A percentile compares a stretch with the other conserved stretches of the same genome.
These are phyloP conservation scores for Coniosporium apollinis DNA, from an alignment of 495 filamentous ascomycete genomes.

Conservation along the genomic window DNA sequence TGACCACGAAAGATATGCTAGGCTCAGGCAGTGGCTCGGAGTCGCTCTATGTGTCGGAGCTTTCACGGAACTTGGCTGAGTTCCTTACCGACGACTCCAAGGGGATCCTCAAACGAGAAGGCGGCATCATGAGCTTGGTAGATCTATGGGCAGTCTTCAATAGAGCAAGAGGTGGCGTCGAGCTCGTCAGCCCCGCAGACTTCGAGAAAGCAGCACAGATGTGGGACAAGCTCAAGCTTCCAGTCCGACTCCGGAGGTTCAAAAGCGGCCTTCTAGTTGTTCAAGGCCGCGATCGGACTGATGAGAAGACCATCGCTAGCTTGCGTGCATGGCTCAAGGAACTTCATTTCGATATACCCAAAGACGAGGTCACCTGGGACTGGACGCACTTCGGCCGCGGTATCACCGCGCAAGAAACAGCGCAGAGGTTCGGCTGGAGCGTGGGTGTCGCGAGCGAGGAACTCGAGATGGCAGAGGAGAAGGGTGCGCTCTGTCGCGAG, in stretches of 20 bases:
- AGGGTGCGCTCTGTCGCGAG: conserved; percentile 24
- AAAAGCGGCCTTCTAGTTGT: conserved; percentile 86
- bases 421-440: conserved; percentile 91
- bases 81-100: conserved; percentile 81
- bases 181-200: conserved; percentile 80
- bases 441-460: conserved; percentile 95
- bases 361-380: conserved; percentile 50
- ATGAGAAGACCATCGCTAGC: conserved; percentile 70
- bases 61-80: conserved; percentile 80
- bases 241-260: conserved; percentile 73
- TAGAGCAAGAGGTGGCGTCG: conserved; percentile 83
- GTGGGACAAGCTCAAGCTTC: conserved; percentile 79
- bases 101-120: conserved; percentile 65
- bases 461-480: conserved; percentile 63
- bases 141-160: conserved; percentile 98
- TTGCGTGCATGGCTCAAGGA: conserved; percentile 64
- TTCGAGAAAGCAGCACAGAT: conserved; percentile 76
- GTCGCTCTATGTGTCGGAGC: conserved; percentile 51
- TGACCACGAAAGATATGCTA: conserved; percentile 88
- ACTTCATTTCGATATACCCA: conserved; percentile 23
- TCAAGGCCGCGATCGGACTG: conserved; percentile 72
- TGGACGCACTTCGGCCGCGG: conserved; percentile 63
- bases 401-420: conserved; percentile 77
- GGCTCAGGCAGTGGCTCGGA: conserved; percentile 35
- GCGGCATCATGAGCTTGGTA: conserved; percentile 86